phyloP scores from a whole-genome alignment of 2,329 filamentous ascomycete genomes.

The Colletotrichum eleusines region DNA sequence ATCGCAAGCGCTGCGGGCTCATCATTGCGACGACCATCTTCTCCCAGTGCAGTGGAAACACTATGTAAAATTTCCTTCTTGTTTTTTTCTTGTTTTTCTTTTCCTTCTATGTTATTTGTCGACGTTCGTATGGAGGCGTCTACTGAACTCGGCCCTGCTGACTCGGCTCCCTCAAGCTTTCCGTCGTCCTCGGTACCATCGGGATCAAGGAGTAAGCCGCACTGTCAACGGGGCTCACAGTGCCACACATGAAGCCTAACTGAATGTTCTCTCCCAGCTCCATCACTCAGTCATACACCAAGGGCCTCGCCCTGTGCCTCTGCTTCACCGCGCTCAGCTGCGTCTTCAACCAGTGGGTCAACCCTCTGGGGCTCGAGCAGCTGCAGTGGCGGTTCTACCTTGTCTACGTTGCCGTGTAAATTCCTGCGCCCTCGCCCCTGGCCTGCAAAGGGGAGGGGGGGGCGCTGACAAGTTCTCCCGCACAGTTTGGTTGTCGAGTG shows the following conservation, averaged over 20 bases:
- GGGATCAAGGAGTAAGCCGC: conserved; percentile 33
- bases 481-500: conserved; percentile 46
- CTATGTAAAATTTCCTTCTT: too few relatives aligned
- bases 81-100: too few relatives aligned
- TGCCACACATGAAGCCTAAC: background rate
- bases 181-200: conserved; percentile 25
- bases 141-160: too few relatives aligned
- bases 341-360: conserved; percentile 56
- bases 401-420: conserved; percentile 53
- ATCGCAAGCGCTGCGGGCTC: conserved; percentile 44
- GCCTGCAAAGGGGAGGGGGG: too few relatives aligned
- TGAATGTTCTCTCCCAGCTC: background rate
- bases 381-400: conserved; percentile 59
- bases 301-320: conserved; percentile 42
- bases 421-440: fast-evolving
- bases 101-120: conserved; percentile 19
- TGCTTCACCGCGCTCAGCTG: conserved; percentile 42
- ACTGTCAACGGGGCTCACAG: fast-evolving
- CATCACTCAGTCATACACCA: conserved; percentile 31
- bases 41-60: too few relatives aligned
- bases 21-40: conserved; percentile 52
- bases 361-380: conserved; percentile 58
- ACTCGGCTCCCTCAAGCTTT: background rate
- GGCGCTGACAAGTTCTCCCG: background rate
- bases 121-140: fast-evolving